These are phyloP conservation scores for Amaranthus palmeri DNA, from an alignment of 148 eudicot genomes.

Conservation along the genomic window DNA sequence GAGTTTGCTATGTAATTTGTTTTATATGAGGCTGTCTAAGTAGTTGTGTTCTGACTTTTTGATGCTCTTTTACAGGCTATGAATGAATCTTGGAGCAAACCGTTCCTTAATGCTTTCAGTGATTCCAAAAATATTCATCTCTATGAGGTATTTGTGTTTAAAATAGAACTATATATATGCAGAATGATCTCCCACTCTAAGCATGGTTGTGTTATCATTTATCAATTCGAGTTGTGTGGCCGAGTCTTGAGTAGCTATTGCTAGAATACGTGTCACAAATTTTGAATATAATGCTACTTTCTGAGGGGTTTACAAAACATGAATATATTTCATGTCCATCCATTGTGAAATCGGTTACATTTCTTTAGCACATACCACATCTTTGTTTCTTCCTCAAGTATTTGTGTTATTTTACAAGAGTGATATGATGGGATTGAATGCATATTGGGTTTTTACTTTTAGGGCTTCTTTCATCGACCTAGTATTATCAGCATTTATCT, in stretches of 20 bases:
- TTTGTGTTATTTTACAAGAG: not conserved
- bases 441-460: no score
- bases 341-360: not conserved
- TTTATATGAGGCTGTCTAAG: not conserved
- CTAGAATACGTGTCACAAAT: not conserved
- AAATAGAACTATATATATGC: not conserved
- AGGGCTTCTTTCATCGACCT: no score
- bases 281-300: not conserved
- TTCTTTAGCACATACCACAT: no score
- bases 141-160: slow-evolving; percentile 55
- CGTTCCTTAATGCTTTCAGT: slow-evolving; percentile 52
- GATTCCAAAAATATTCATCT: slow-evolving; percentile 48
- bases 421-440: not conserved
- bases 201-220: not conserved
- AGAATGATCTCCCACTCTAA: not conserved
- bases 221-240: not conserved
- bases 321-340: not conserved
- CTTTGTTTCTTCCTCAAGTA: not conserved
- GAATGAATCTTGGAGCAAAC: slow-evolving; percentile 79
- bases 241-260: not conserved
- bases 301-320: not conserved
- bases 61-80: slow-evolving; percentile 45
- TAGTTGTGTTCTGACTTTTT: slow-evolving; percentile 4
- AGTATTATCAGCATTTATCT: no score
- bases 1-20: not conserved